A percentile compares a stretch with the other conserved stretches of the same genome.
Evolutionary conservation across 2,329 filamentous ascomycete genomes (phyloP).

Genomic region (Sporothrix euskadiensis): DNA sequence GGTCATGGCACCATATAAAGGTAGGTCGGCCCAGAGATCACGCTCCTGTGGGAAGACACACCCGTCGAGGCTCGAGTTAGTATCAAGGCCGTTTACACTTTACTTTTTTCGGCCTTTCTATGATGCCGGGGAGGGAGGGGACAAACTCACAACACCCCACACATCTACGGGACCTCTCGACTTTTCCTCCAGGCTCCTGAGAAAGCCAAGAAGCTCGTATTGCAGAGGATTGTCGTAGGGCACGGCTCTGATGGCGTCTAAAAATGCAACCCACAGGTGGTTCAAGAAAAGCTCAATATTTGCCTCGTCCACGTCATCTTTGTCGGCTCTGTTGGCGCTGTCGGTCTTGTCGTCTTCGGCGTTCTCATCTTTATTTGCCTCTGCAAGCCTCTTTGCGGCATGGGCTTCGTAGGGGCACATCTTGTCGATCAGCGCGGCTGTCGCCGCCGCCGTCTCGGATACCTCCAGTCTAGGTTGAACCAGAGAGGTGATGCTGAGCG

Average conservation of each 20-base stretch:
- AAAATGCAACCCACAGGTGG: neutral
- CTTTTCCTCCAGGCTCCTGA: neutral
- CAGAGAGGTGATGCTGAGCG: neutral
- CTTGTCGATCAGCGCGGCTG: neutral
- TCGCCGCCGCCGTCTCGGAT: neutral
- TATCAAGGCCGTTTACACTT: neutral
- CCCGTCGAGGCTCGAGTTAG: neutral
- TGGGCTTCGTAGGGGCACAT: neutral
- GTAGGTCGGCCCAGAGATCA: neutral
- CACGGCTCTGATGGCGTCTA: neutral
- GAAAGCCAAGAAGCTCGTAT: neutral
- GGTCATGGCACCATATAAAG: neutral
- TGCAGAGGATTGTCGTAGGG: constrained; percentile 1
- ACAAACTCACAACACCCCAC: neutral
- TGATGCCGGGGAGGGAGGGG: neutral
- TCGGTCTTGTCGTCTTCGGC: too few relatives aligned
- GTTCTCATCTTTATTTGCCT: neutral
- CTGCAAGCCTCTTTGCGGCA: neutral
- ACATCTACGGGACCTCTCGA: neutral
- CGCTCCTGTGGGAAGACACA: neutral
- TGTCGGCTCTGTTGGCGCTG: too few relatives aligned
- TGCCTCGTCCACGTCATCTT: neutral
- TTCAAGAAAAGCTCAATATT: neutral
- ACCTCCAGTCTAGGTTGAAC: neutral
- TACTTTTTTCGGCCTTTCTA: neutral